Base-by-base conservation (phyloP, 805 yeast genomes). In the Cyberlindnera misumaiensis region DNA sequence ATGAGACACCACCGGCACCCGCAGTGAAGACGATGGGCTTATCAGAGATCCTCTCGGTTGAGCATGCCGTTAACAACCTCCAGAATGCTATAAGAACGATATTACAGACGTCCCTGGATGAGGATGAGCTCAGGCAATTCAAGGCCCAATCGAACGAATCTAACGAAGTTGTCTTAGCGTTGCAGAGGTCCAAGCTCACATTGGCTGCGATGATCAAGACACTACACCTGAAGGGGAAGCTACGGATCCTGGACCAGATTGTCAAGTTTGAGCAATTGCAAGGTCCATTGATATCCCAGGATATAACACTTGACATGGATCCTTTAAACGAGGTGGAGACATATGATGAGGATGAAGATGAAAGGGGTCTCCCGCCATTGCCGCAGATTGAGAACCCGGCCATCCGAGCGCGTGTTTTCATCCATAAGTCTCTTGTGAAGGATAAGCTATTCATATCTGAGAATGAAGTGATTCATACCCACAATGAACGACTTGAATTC, bases 401-500 rank as follows among this genome's bases (percentile, higher is more conserved):
- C 3, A 70, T 88, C 10, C 66, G 70, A 44, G 76, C 79, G 6
- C 71, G 83, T 36, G 95, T 87, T 0, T 90, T 89, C 54, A 75
- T 81, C 20, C 97, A 90, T 58, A 79, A 80, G 48, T 88, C 96
- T 0, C 65, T 75, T 3, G 71, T 80, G 12, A 76, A 80, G 43
- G 75, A 73, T 46, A 73, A 74, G 44, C 57, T 73, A 5, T 75
- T 74, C 46, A 58, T 80, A 34, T 64, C 75, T n/a, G 74, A 70
- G 35, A 58, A 63, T 4, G 90, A 82, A 46, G 64, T 73, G 38
- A 64, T 82, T 18, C 64, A 69, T 36, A 64, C 79, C 2, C 89
- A 86, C 50, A 85, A 90, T 57, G 97, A 89, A 65, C 69, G 96
- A 35, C 65, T 88, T 16, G 97, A 90, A 63, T 90, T 87, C 54